Conservation (phyloP, 2,329 filamentous ascomycete species). For the Colletotrichum navitas region DNA sequence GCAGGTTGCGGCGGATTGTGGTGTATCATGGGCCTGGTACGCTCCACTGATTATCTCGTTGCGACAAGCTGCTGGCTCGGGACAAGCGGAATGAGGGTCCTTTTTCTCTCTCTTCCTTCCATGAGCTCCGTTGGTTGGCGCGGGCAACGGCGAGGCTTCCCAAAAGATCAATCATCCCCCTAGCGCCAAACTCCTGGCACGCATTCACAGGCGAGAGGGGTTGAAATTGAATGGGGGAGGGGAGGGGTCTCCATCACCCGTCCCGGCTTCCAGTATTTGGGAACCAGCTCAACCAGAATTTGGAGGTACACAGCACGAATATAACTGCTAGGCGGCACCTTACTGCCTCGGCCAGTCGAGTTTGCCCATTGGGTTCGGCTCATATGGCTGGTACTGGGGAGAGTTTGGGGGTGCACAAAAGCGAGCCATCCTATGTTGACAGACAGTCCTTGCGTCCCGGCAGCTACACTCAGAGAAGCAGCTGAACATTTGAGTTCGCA, state of each 20-base stretch:
- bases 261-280: constrained; percentile 35
- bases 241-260: constrained; percentile 16
- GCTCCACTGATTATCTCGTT: constrained; percentile 35
- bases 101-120: background rate
- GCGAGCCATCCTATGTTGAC: constrained; percentile 12
- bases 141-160: constrained; percentile 38
- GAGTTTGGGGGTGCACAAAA: background rate
- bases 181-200: constrained; percentile 23
- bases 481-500: constrained; percentile 11
- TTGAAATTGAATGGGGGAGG: constrained; percentile 14
- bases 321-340: constrained; percentile 2
- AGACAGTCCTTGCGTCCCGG: constrained; percentile 12
- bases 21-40: constrained; percentile 23
- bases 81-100: constrained; percentile 12
- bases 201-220: constrained; percentile 21
- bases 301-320: background rate
- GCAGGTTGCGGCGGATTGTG: constrained; percentile 31
- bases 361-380: constrained; percentile 1
- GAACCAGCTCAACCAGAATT: constrained; percentile 24
- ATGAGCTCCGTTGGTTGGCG: constrained; percentile 36
- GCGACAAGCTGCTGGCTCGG: constrained; percentile 32
- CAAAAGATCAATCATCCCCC: constrained; percentile 25
- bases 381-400: constrained; percentile 10
- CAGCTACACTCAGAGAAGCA: constrained; percentile 8
- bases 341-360: constrained; percentile 23